These are phyloP conservation scores for Epichloe brachyelytri DNA, from an alignment of 2,329 filamentous ascomycete species.

Conservation along the genomic window DNA sequence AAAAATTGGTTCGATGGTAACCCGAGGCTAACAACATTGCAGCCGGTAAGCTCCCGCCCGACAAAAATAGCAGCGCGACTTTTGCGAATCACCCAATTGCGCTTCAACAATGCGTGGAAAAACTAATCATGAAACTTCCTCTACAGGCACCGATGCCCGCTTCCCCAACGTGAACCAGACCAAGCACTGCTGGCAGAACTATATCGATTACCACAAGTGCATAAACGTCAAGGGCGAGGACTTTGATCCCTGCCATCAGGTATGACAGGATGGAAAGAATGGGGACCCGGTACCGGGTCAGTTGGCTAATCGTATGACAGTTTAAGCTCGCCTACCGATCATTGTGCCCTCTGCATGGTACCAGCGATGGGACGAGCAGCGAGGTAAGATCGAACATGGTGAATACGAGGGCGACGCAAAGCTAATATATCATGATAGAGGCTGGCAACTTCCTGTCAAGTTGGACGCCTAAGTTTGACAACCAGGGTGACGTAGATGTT, in stretches of 20 bases:
- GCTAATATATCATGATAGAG: conserved; percentile 32
- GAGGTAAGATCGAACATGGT: conserved; percentile 48
- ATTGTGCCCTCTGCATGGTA: conserved; percentile 91
- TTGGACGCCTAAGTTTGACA: conserved; percentile 41
- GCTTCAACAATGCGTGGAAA: background rate
- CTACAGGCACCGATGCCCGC: conserved; percentile 87
- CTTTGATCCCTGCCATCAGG: conserved; percentile 93
- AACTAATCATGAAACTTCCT: conserved; percentile 7
- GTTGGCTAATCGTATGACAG: conserved; percentile 32
- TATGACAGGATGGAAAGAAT: conserved; percentile 29
- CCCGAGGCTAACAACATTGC: conserved; percentile 29
- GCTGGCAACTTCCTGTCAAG: conserved; percentile 53
- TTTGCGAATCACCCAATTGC: conserved; percentile 17
- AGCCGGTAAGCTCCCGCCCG: conserved; percentile 29
- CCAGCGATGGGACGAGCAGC: conserved; percentile 92
- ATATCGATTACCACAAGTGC: conserved; percentile 99
- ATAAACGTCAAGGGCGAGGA: conserved; percentile 97
- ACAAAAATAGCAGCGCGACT: conserved; percentile 7
- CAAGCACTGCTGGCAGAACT: conserved; percentile 99
- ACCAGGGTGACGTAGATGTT: conserved; percentile 10
- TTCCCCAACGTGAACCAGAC: conserved; percentile 98
- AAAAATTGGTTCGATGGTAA: conserved; percentile 22
- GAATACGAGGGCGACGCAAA: conserved; percentile 2
- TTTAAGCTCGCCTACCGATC: conserved; percentile 96
- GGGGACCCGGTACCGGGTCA: background rate